phyloP scores from a whole-genome alignment of 257 asterid genomes.

The Plantago major region DNA sequence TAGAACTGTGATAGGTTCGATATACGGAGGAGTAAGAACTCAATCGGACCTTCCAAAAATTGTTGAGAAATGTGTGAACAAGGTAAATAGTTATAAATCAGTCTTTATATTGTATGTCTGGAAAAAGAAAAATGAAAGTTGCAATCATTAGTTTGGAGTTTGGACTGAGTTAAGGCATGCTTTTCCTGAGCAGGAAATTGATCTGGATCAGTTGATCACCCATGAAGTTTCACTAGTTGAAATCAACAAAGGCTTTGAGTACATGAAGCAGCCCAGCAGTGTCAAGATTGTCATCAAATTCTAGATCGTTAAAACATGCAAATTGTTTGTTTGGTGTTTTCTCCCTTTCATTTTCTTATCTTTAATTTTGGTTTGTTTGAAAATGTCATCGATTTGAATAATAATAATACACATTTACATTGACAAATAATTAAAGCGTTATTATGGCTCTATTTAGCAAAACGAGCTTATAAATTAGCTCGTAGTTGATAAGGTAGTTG shows the following conservation, averaged over 20 bases:
- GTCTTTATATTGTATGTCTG: not conserved
- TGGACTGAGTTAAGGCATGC: not conserved
- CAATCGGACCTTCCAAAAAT: slow-evolving; percentile 54
- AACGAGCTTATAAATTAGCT: too few species aligned
- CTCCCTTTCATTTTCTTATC: too few species aligned
- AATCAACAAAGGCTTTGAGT: slow-evolving; percentile 47
- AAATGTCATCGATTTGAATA: too few species aligned
- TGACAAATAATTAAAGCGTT: too few species aligned
- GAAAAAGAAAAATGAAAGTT: too few species aligned
- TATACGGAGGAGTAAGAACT: slow-evolving; percentile 60
- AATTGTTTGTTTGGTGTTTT: too few species aligned
- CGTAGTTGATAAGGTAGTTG: too few species aligned
- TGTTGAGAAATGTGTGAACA: slow-evolving; percentile 54
- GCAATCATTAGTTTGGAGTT: too few species aligned
- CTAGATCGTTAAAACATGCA: slow-evolving; percentile 5
- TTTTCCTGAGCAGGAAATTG: slow-evolving; percentile 42
- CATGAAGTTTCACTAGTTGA: slow-evolving; percentile 57
- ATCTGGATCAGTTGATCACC: slow-evolving; percentile 48
- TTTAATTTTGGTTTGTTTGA: too few species aligned
- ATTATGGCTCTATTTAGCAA: too few species aligned
- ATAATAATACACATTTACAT: too few species aligned
- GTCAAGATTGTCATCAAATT: slow-evolving; percentile 58
- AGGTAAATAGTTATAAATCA: slow-evolving; percentile 32
- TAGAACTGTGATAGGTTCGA: slow-evolving; percentile 52
- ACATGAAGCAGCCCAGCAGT: slow-evolving; percentile 44